A percentile compares a stretch with the other conserved stretches of the same genome.
Evolutionary conservation across 495 filamentous ascomycete genomes (phyloP).

Genomic region (Penicillium nucicola): DNA sequence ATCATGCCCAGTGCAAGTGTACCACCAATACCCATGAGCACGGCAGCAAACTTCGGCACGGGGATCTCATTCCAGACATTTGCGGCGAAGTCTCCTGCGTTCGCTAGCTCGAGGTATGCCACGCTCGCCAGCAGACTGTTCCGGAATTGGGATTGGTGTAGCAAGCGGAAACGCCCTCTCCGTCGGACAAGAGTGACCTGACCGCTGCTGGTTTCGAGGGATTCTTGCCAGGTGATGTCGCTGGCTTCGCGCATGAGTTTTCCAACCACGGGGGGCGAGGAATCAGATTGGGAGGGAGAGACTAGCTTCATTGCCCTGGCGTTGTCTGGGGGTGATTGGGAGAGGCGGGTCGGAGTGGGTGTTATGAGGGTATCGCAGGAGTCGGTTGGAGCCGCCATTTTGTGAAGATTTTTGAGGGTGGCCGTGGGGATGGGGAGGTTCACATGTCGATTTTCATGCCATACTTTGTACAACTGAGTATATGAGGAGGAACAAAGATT

Average conservation of each 20-base stretch:
- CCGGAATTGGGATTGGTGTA: constrained; percentile 33
- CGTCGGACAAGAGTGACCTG: constrained; percentile 20
- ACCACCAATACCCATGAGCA: constrained; percentile 50
- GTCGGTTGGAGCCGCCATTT: constrained; percentile 10
- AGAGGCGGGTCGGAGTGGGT: neutral
- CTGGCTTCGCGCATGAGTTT: constrained; percentile 23
- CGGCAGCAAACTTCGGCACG: constrained; percentile 40
- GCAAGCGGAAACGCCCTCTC: constrained; percentile 17
- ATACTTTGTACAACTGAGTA: neutral
- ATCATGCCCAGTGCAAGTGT: constrained; percentile 42
- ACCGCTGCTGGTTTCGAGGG: constrained; percentile 9
- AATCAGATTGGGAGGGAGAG: neutral
- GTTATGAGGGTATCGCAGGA: constrained; percentile 21
- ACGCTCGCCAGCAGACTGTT: constrained; percentile 48
- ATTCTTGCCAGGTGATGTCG: constrained; percentile 20
- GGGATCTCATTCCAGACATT: constrained; percentile 53
- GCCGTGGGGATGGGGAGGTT: constrained; percentile 1
- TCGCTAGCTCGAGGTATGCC: constrained; percentile 50
- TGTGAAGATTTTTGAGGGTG: neutral
- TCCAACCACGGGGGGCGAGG: constrained; percentile 7
- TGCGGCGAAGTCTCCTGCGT: constrained; percentile 51
- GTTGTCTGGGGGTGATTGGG: neutral
- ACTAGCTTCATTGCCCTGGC: neutral
- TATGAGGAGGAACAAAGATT: neutral
- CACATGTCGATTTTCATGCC: constrained; percentile 5